Base-by-base conservation (phyloP, 2,329 filamentous ascomycete genomes). In the Apiospora saccharicola region DNA sequence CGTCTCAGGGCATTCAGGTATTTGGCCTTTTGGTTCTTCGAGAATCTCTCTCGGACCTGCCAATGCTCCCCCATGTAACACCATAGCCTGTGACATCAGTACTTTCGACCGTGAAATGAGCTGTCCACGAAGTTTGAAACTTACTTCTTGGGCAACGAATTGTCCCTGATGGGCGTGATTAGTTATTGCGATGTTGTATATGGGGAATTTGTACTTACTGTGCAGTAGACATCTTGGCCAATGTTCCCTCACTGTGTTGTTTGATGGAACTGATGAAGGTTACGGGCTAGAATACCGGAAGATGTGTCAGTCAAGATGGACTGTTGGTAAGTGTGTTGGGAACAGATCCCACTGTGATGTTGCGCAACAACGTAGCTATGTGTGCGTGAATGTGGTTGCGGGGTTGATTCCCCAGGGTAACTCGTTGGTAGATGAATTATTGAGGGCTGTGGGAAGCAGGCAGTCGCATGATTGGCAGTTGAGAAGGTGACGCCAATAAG, bases 51-150 rank as follows among this genome's bases (percentile, higher is more conserved):
- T 7, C 72, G 72, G 1, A 73, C 57, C 47, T 76, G 78, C 79
- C 78, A 82, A 71, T 82, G 76, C 37, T 77, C 77, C 8, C 78
- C 80, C 8, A 75, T 53, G 30, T 71, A 68, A 73, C 82, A 83
- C 22, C 75, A 79, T 71, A 83, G 79, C 41, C 78, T 79, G 57
- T 75, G 37, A 57, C 22, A 34, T 61, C 30, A 61, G 53, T 61
- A 61, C 26, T 6, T 61, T 22, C 16, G 5, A 37, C 8, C 16
- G 16, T 3, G 13, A 22, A 4, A 24, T 24, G n/a, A 24, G 10
- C 8, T 19, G 37, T 37, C 7, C 53, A 37, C 53, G 8, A 61
- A 7, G 8, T 8, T n/a, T 8, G 37, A 61, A n/a, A n/a, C 53
- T 37, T 61, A 61, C 53, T 41, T 37, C 34, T 64, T 64, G 57